Evolutionary conservation across 495 filamentous ascomycete species (phyloP).

Genomic region (Lophiostoma macrostomum): DNA sequence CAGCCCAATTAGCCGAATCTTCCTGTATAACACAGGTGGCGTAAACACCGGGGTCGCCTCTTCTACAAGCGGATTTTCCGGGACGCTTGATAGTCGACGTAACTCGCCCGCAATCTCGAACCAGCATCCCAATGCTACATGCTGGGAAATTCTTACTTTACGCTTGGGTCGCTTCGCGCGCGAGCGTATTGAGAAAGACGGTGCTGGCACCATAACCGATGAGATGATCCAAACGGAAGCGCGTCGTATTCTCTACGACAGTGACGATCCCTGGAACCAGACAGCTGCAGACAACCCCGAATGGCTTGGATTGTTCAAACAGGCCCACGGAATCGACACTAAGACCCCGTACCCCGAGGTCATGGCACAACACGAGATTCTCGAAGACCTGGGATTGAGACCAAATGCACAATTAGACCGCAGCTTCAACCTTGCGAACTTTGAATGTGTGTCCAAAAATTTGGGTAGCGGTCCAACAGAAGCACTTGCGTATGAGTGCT

Average conservation of each 20-base stretch:
- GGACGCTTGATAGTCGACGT: not conserved
- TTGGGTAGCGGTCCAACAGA: not conserved
- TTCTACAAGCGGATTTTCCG: not conserved
- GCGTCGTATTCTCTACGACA: constrained; percentile 40
- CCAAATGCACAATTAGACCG: constrained; percentile 6
- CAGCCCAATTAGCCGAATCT: not conserved
- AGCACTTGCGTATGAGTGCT: constrained; percentile 13
- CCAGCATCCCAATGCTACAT: constrained; percentile 31
- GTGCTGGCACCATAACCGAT: constrained; percentile 34
- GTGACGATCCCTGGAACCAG: constrained; percentile 44
- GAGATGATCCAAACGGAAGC: constrained; percentile 41
- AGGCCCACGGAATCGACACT: constrained; percentile 35
- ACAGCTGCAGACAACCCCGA: constrained; percentile 45
- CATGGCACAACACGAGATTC: constrained; percentile 11
- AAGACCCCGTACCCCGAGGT: not conserved
- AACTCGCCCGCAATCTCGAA: not conserved
- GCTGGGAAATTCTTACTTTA: constrained; percentile 45
- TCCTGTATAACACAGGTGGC: constrained; percentile 5
- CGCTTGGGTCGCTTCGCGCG: constrained; percentile 40
- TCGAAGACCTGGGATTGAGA: constrained; percentile 27
- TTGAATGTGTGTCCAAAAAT: not conserved
- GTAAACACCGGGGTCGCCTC: constrained; percentile 2
- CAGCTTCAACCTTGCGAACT: constrained; percentile 22
- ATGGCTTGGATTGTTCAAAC: constrained; percentile 45
- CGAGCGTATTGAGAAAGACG: constrained; percentile 32